phyloP scores from a whole-genome alignment of 2,329 filamentous ascomycete species.

The Parastagonospora avenae region DNA sequence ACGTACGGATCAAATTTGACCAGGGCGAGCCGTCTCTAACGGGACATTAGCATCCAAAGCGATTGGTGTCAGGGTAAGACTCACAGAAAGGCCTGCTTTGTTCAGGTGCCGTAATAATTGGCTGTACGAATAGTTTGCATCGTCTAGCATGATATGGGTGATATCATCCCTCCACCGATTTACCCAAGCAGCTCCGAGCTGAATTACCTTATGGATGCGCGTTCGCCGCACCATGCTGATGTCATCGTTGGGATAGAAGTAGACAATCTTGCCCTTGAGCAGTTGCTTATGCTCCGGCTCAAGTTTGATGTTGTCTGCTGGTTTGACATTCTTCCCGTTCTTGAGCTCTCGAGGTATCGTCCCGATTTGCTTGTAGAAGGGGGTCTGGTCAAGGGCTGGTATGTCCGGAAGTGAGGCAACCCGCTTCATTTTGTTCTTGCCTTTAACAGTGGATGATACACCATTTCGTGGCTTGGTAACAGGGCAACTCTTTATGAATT shows the following conservation, averaged over 20 bases:
- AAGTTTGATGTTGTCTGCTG: conserved; percentile 37
- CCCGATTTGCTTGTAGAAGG: conserved; percentile 36
- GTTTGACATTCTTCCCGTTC: conserved; percentile 35
- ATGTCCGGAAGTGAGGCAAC: conserved; percentile 28
- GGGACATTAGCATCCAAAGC: conserved; percentile 1
- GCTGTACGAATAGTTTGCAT: conserved; percentile 61
- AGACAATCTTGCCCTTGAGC: conserved; percentile 40
- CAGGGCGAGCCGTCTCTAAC: conserved; percentile 54
- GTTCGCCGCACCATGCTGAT: conserved; percentile 68
- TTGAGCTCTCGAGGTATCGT: conserved; percentile 37
- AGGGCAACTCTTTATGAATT: conserved; percentile 19
- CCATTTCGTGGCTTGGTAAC: conserved; percentile 8
- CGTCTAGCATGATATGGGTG: conserved; percentile 83
- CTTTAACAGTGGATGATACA: conserved; percentile 1
- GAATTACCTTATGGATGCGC: conserved; percentile 73
- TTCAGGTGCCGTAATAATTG: conserved; percentile 66
- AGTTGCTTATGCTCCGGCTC: conserved; percentile 40
- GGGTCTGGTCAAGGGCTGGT: conserved; percentile 12
- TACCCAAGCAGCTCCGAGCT: conserved; percentile 71
- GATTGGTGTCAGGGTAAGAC: conserved; percentile 19
- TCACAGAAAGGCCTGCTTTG: conserved; percentile 54
- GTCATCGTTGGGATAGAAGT: conserved; percentile 83
- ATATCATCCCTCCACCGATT: conserved; percentile 60
- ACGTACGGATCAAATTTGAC: conserved; percentile 52
- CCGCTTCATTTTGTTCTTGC: conserved; percentile 22